phyloP scores from a whole-genome alignment of 2,329 filamentous ascomycete species.

The Aureobasidium sp. region DNA sequence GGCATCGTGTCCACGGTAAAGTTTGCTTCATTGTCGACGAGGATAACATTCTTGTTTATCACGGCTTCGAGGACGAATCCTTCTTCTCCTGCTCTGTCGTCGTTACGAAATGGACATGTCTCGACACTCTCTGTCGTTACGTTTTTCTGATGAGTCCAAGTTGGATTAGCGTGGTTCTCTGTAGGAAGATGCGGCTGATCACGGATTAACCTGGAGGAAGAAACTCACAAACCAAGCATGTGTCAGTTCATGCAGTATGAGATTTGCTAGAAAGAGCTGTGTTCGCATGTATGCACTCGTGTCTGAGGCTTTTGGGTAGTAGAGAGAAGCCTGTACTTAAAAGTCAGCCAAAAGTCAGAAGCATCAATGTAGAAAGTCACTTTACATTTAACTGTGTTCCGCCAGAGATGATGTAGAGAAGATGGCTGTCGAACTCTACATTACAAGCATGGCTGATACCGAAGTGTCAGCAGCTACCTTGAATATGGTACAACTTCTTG shows the following conservation, averaged over 20 bases:
- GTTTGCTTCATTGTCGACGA: neutral
- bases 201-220: neutral
- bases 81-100: neutral
- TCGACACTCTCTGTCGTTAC: neutral
- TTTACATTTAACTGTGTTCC: neutral
- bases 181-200: neutral
- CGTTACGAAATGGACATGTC: neutral
- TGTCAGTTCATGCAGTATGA: neutral
- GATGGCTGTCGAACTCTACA: neutral
- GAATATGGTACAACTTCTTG: neutral
- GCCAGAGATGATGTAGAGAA: neutral
- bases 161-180: neutral
- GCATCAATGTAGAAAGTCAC: neutral
- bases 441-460: neutral
- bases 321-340: neutral
- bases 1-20: neutral
- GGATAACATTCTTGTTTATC: neutral
- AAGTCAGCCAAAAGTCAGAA: neutral
- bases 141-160: neutral
- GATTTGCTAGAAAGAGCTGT: neutral
- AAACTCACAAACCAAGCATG: neutral
- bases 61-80: neutral
- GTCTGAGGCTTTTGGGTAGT: neutral
- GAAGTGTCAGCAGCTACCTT: neutral
- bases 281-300: neutral